phyloP scores from a whole-genome alignment of 345 rosid genomes.

The Lepidium africanum region DNA sequence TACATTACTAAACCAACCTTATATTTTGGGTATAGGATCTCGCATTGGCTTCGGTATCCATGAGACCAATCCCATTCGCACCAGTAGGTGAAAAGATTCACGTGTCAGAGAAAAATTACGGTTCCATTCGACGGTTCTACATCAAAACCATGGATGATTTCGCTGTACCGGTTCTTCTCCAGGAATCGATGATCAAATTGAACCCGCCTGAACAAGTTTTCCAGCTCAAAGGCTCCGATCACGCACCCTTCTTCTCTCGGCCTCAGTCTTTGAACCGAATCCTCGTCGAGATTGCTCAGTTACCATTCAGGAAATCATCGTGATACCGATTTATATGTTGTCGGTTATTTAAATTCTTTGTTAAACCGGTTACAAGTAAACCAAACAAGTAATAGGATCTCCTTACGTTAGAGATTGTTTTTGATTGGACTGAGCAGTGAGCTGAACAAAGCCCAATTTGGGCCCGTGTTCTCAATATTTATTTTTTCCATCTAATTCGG shows the following conservation, averaged over 20 bases:
- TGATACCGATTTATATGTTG: neutral
- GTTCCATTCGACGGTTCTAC: slow-evolving; percentile 47
- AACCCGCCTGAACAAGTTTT: slow-evolving; percentile 56
- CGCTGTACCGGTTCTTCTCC: slow-evolving; percentile 41
- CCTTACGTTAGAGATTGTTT: neutral
- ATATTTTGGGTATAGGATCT: slow-evolving; percentile 49
- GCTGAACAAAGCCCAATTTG: neutral
- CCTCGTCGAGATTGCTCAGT: slow-evolving; percentile 43
- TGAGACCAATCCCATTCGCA: slow-evolving; percentile 89
- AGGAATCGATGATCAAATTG: slow-evolving; percentile 43
- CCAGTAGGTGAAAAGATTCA: slow-evolving; percentile 82
- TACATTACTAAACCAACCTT: neutral
- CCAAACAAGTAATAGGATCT: slow-evolving; percentile 7
- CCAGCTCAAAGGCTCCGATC: slow-evolving; percentile 62
- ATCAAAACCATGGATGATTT: slow-evolving; percentile 46
- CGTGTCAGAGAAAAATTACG: slow-evolving; percentile 44
- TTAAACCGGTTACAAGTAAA: neutral
- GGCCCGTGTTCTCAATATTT: neutral
- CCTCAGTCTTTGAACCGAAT: slow-evolving; percentile 54
- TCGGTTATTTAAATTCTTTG: neutral
- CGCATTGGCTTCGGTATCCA: slow-evolving; percentile 91
- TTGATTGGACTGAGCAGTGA: neutral
- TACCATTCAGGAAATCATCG: slow-evolving; percentile 28
- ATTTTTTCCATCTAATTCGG: neutral
- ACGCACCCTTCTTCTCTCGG: slow-evolving; percentile 67